Conservation (phyloP, 306 rosid species). For the Macrotyloma uniflorum region DNA sequence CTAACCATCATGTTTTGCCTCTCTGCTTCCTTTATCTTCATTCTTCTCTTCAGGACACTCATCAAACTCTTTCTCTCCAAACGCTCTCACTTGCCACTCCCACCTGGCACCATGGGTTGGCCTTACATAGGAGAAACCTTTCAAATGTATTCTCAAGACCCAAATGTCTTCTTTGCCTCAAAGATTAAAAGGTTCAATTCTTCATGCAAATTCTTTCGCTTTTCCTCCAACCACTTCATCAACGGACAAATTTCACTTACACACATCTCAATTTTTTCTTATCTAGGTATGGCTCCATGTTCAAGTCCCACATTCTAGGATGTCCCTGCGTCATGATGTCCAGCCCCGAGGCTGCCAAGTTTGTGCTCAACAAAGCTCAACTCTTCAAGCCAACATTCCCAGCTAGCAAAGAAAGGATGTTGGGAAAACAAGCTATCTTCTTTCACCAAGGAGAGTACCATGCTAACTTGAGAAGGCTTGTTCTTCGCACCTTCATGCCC, state of each 20-base stretch:
- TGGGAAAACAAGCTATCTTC: constrained; percentile 93
- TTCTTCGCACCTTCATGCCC: constrained; percentile 88
- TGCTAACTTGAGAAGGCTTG: constrained; percentile 80
- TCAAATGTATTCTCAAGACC: constrained; percentile 95
- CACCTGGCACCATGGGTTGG: constrained; percentile 88
- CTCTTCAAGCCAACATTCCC: constrained; percentile 97
- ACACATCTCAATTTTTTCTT: background rate
- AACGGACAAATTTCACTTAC: background rate
- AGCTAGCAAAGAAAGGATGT: constrained; percentile 91
- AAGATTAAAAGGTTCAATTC: constrained; percentile 61
- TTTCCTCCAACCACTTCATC: background rate
- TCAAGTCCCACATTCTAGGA: constrained; percentile 96
- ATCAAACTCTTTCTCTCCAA: constrained; percentile 41
- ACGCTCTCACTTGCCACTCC: constrained; percentile 57
- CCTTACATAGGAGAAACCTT: constrained; percentile 92
- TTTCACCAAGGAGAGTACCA: constrained; percentile 95
- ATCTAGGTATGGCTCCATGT: constrained; percentile 82
- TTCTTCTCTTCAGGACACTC: constrained; percentile 40
- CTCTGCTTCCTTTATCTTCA: constrained; percentile 35
- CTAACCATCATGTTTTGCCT: constrained; percentile 26
- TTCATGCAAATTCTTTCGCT: background rate
- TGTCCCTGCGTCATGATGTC: constrained; percentile 97
- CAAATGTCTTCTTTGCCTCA: constrained; percentile 82
- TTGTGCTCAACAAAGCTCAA: constrained; percentile 76
- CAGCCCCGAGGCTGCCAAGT: constrained; percentile 87